A percentile compares a stretch with the other conserved stretches of the same genome.
phyloP scores from a whole-genome alignment of 2,329 filamentous ascomycete genomes.

The Ceratocystis lukuohia region DNA sequence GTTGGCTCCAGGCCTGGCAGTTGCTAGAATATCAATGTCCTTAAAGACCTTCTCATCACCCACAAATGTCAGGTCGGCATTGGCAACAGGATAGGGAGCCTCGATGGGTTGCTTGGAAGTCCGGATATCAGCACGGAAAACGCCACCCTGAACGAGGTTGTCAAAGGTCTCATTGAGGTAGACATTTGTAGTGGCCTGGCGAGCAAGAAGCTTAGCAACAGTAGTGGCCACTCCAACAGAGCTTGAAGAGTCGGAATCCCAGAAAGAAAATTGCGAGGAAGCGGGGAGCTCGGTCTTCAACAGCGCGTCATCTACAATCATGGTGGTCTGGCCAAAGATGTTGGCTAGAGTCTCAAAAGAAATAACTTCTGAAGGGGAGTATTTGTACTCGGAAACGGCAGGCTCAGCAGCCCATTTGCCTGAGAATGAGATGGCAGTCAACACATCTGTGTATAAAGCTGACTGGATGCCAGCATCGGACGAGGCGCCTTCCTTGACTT shows the following conservation, averaged over 20 bases:
- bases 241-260: conserved; percentile 68
- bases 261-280: conserved; percentile 70
- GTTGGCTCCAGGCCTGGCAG: conserved; percentile 55
- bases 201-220: conserved; percentile 49
- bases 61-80: conserved; percentile 67
- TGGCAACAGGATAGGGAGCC: conserved; percentile 65
- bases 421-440: conserved; percentile 72
- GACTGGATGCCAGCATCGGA: conserved; percentile 66
- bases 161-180: conserved; percentile 49
- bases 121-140: conserved; percentile 72
- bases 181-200: conserved; percentile 53
- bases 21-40: conserved; percentile 59
- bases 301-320: conserved; percentile 38
- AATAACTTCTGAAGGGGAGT: conserved; percentile 52
- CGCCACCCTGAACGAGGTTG: conserved; percentile 60
- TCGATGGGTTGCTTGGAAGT: conserved; percentile 72
- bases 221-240: conserved; percentile 51
- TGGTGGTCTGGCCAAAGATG: conserved; percentile 37
- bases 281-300: conserved; percentile 31
- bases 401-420: conserved; percentile 50
- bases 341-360: conserved; percentile 42
- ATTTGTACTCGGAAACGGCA: conserved; percentile 73
- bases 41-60: conserved; percentile 68
- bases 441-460: conserved; percentile 79
- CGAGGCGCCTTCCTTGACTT: conserved; percentile 62